A percentile compares a stretch with the other conserved stretches of the same genome.
Evolutionary conservation across 495 filamentous ascomycete species (phyloP).

Genomic region (Thermothielavioides terrestris): DNA sequence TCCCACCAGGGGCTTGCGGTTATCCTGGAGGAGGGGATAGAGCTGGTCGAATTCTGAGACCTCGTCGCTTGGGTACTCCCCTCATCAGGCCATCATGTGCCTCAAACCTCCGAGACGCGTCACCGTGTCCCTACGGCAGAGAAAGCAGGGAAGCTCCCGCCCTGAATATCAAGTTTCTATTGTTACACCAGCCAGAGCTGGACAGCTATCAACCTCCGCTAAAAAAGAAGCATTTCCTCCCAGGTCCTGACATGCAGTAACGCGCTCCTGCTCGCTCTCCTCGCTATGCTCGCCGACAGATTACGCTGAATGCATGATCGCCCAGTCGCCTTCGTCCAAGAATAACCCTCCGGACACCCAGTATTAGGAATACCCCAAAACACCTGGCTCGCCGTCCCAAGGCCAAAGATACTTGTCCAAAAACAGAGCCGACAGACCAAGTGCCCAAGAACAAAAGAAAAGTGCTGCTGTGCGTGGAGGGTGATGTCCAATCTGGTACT

Average conservation of each 20-base stretch:
- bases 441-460: slow-evolving; percentile 6
- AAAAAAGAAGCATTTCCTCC: background rate
- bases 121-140: no score
- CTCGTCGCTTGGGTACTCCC: no score
- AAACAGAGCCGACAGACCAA: background rate
- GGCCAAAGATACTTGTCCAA: background rate
- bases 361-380: slow-evolving; percentile 2
- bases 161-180: slow-evolving; percentile 1
- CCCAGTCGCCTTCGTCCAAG: background rate
- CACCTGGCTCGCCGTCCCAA: background rate
- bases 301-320: background rate
- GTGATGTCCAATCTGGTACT: slow-evolving; percentile 1
- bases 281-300: background rate
- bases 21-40: slow-evolving; percentile 1
- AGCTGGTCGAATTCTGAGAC: slow-evolving; percentile 4
- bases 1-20: background rate
- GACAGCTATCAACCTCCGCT: background rate
- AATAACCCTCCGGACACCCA: background rate
- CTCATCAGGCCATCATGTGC: no score
- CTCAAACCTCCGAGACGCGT: no score
- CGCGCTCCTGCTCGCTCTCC: background rate
- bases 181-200: background rate
- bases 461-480: background rate
- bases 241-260: background rate
- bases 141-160: background rate